phyloP scores from a whole-genome alignment of 2,329 filamentous ascomycete genomes.

The Fusarium veterinarium region DNA sequence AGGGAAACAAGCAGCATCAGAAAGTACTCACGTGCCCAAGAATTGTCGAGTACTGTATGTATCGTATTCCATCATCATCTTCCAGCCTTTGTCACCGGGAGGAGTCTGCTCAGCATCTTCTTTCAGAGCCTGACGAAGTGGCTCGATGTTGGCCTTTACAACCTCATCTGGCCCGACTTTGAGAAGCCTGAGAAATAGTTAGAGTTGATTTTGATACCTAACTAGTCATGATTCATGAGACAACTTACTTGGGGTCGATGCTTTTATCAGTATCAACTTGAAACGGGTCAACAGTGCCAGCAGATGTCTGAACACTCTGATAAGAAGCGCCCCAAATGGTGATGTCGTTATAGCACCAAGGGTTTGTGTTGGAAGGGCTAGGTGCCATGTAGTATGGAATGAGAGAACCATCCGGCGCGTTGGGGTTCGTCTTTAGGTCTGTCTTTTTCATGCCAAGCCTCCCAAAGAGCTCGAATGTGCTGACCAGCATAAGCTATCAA shows the following conservation, averaged over 20 bases:
- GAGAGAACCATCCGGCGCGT: conserved; percentile 5
- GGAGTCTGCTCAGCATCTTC: neutral
- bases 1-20: rapidly evolving
- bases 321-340: conserved; percentile 5
- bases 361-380: neutral
- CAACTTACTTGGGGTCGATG: neutral
- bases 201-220: neutral
- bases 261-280: neutral
- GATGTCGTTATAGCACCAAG: conserved; percentile 19
- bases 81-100: neutral
- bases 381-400: conserved; percentile 15
- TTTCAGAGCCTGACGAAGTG: neutral
- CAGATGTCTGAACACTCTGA: neutral
- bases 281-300: conserved; percentile 2
- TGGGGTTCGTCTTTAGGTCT: neutral
- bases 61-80: conserved; percentile 9
- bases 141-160: neutral
- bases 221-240: no score
- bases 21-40: neutral
- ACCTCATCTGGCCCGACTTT: neutral
- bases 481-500: rapidly evolving
- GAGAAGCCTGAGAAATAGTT: neutral
- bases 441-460: neutral
- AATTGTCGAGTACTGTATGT: conserved; percentile 15
- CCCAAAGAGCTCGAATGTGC: conserved; percentile 7